Evolutionary conservation across 2,329 filamentous ascomycete genomes (phyloP).

Genomic region (Paradendryphiella salina): DNA sequence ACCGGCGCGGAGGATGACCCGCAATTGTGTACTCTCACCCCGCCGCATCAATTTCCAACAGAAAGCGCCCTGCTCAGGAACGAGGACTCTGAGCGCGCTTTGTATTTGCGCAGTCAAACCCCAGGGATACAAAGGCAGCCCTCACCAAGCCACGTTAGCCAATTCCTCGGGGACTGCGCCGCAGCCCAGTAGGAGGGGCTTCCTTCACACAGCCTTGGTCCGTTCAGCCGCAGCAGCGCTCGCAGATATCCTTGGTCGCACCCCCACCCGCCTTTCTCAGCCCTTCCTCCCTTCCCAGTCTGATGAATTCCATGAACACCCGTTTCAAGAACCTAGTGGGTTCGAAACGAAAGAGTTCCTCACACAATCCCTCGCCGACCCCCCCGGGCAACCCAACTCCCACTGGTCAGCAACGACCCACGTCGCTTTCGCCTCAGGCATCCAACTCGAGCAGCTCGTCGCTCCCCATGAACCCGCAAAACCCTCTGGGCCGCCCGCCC

Average conservation of each 20-base stretch:
- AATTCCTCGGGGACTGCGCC: constrained; percentile 16
- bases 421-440: constrained; percentile 46
- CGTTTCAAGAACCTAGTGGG: constrained; percentile 79
- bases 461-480: constrained; percentile 59
- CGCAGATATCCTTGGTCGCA: constrained; percentile 32
- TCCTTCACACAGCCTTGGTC: constrained; percentile 22
- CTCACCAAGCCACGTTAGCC: constrained; percentile 1
- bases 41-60: constrained; percentile 11
- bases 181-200: constrained; percentile 19
- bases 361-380: constrained; percentile 52
- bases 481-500: constrained; percentile 63
- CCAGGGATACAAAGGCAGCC: constrained; percentile 2
- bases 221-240: constrained; percentile 34
- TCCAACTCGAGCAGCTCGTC: constrained; percentile 46
- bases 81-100: not conserved
- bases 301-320: constrained; percentile 79
- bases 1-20: constrained; percentile 17
- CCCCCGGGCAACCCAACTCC: constrained; percentile 43
- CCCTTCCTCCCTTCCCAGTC: constrained; percentile 31
- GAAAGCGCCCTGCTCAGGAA: constrained; percentile 6
- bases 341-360: constrained; percentile 73
- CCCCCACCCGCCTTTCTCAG: constrained; percentile 31
- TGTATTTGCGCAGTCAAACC: constrained; percentile 1
- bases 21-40: constrained; percentile 15
- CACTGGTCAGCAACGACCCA: constrained; percentile 45